Conservation (phyloP, 164 flowering plant species). For the Nelumbo lutea region DNA sequence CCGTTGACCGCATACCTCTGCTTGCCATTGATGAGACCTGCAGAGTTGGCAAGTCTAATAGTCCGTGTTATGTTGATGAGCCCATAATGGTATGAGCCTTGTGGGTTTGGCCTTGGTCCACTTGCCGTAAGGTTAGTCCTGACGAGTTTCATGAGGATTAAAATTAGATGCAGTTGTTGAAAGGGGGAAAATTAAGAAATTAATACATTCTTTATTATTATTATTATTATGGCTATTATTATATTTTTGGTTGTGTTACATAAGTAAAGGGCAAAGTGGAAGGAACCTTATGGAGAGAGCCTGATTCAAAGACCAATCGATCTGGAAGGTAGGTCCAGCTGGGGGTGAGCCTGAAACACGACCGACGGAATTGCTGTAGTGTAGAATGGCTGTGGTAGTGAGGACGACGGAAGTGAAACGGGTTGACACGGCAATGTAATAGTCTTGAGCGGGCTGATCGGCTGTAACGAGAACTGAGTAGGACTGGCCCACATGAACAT, state of each 20-base stretch:
- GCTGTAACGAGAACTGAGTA: conserved; percentile 77
- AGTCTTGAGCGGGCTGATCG: conserved; percentile 65
- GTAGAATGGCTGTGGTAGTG: conserved; percentile 59
- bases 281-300: conserved; percentile 73
- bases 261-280: neutral
- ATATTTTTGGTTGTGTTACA: too few species aligned
- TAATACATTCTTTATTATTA: too few species aligned
- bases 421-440: conserved; percentile 57
- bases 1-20: conserved; percentile 83
- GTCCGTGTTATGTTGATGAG: conserved; percentile 59
- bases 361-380: conserved; percentile 56
- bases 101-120: conserved; percentile 95
- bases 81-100: conserved; percentile 93
- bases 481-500: conserved; percentile 80
- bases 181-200: too few species aligned
- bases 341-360: conserved; percentile 58
- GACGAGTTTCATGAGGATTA: conserved; percentile 8
- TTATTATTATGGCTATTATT: too few species aligned
- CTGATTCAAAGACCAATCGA: conserved; percentile 85
- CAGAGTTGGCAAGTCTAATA: conserved; percentile 53
- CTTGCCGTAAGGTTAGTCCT: conserved; percentile 90
- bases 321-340: conserved; percentile 76
- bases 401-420: conserved; percentile 55
- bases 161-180: too few species aligned
- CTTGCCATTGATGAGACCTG: conserved; percentile 62